Conservation (phyloP, 257 asterid genomes). For the Oldenlandia corymbosa region DNA sequence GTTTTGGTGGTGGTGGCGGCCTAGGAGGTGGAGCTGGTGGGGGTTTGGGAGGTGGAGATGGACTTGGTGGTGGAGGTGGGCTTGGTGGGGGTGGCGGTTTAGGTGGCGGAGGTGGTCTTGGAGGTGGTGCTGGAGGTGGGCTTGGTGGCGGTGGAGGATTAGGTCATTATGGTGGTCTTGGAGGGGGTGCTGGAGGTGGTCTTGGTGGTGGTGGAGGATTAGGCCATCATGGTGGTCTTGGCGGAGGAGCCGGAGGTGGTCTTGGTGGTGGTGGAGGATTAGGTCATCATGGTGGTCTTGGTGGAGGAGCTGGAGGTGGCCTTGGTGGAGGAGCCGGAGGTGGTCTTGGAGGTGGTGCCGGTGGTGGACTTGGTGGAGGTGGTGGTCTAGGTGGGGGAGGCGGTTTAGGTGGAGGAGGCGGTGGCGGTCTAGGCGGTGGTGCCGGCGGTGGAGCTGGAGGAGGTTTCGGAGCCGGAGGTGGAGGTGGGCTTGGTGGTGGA, state of each 20-base stretch:
- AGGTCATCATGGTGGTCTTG: constrained; percentile 6
- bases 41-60: constrained; percentile 31
- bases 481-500: constrained; percentile 13
- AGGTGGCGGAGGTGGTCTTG: constrained; percentile 20
- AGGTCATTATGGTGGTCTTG: constrained; percentile 11
- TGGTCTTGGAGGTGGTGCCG: constrained; percentile 22
- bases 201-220: constrained; percentile 7
- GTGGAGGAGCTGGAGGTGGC: constrained; percentile 17
- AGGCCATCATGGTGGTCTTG: constrained; percentile 13
- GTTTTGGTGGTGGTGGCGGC: constrained; percentile 18
- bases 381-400: constrained; percentile 14
- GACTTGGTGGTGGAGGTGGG: constrained; percentile 19
- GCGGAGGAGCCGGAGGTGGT: constrained; percentile 17
- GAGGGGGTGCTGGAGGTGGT: constrained; percentile 22
- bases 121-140: constrained; percentile 18
- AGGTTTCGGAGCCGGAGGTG: constrained; percentile 15
- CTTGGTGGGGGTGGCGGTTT: constrained; percentile 16
- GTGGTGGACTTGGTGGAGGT: constrained; percentile 4
- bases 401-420: constrained; percentile 17
- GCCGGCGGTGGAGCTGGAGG: constrained; percentile 19
- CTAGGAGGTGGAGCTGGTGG: constrained; percentile 25
- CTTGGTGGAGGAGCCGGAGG: constrained; percentile 14
- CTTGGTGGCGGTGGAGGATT: constrained; percentile 20
- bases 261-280: constrained; percentile 23
- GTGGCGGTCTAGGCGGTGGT: constrained; percentile 18